Conservation (phyloP, 768 basidiomycete genomes). For the Boletellus emodensis region DNA sequence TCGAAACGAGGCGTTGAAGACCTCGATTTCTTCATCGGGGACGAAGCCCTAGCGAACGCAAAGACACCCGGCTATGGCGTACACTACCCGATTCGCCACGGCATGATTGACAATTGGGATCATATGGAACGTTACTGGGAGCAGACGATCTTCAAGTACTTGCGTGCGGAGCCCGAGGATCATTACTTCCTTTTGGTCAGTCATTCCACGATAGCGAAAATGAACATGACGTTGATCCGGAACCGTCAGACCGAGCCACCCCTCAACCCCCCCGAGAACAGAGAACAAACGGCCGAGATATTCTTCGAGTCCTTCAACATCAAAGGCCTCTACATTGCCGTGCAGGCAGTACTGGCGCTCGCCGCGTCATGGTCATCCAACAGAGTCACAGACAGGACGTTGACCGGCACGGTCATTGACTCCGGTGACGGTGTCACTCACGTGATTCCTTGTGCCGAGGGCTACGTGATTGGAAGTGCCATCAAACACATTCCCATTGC, state of each 20-base stretch:
- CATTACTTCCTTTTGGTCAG: slow-evolving; percentile 96
- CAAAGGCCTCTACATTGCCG: slow-evolving; percentile 96
- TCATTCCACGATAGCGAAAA: slow-evolving; percentile 24
- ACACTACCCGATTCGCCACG: slow-evolving; percentile 95
- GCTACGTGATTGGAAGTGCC: slow-evolving; percentile 97
- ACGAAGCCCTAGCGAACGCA: slow-evolving; percentile 93
- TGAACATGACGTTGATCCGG: neutral
- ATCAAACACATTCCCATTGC: slow-evolving; percentile 99
- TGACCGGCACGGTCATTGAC: slow-evolving; percentile 97
- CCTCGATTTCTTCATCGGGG: slow-evolving; percentile 99
- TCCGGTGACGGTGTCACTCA: slow-evolving; percentile 99
- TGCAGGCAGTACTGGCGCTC: slow-evolving; percentile 96
- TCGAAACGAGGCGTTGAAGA: slow-evolving; percentile 98
- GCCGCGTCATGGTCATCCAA: slow-evolving; percentile 97
- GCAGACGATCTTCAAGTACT: slow-evolving; percentile 99
- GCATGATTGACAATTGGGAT: slow-evolving; percentile 98
- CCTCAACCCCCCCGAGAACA: slow-evolving; percentile 95
- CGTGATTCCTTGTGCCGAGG: slow-evolving; percentile 83
- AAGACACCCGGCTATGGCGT: slow-evolving; percentile 94
- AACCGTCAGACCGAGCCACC: slow-evolving; percentile 91
- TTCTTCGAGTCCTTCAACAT: slow-evolving; percentile 99
- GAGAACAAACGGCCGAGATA: slow-evolving; percentile 98
- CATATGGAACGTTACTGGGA: slow-evolving; percentile 99
- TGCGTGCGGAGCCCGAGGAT: slow-evolving; percentile 97
- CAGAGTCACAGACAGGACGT: slow-evolving; percentile 81